A percentile compares a stretch with the other conserved stretches of the same genome.
phyloP scores from a whole-genome alignment of 2,329 filamentous ascomycete genomes.

The Plectosphaerella cucumerina region DNA sequence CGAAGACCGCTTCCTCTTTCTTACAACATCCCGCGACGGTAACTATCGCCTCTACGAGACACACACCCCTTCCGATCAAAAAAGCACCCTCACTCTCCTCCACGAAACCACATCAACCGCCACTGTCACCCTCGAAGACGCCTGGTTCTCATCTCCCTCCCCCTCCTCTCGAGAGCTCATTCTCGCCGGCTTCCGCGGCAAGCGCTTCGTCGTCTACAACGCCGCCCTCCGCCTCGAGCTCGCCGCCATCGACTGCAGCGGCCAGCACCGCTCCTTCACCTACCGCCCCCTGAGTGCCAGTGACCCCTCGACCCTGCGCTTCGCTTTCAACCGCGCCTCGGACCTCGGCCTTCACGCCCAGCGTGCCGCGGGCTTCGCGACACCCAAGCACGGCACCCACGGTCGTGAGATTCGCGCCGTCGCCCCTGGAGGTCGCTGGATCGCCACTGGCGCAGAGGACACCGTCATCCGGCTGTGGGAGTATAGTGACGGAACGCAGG shows the following conservation, averaged over 20 bases:
- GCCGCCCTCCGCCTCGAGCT: slow-evolving; percentile 66
- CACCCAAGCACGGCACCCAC: slow-evolving; percentile 69
- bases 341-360: slow-evolving; percentile 45
- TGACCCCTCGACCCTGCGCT: slow-evolving; percentile 34
- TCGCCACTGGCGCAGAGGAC: slow-evolving; percentile 71
- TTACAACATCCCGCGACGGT: slow-evolving; percentile 75
- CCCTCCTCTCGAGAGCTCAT: slow-evolving; percentile 50
- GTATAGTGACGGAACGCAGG: slow-evolving; percentile 19
- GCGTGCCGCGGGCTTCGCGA: slow-evolving; percentile 23
- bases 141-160: slow-evolving; percentile 45
- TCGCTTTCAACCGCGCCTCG: slow-evolving; percentile 73
- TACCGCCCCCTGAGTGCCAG: slow-evolving; percentile 18
- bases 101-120: slow-evolving; percentile 69
- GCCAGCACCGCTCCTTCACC: slow-evolving; percentile 76
- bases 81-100: slow-evolving; percentile 46
- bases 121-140: slow-evolving; percentile 71
- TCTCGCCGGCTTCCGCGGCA: slow-evolving; percentile 77
- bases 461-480: slow-evolving; percentile 70
- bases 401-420: slow-evolving; percentile 74
- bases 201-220: slow-evolving; percentile 78
- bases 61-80: slow-evolving; percentile 9
- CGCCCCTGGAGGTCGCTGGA: slow-evolving; percentile 32
- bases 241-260: slow-evolving; percentile 74
- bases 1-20: slow-evolving; percentile 39
- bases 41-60: slow-evolving; percentile 62